Conservation (phyloP, 2,329 filamentous ascomycete species). For the Alternaria infectoria region DNA sequence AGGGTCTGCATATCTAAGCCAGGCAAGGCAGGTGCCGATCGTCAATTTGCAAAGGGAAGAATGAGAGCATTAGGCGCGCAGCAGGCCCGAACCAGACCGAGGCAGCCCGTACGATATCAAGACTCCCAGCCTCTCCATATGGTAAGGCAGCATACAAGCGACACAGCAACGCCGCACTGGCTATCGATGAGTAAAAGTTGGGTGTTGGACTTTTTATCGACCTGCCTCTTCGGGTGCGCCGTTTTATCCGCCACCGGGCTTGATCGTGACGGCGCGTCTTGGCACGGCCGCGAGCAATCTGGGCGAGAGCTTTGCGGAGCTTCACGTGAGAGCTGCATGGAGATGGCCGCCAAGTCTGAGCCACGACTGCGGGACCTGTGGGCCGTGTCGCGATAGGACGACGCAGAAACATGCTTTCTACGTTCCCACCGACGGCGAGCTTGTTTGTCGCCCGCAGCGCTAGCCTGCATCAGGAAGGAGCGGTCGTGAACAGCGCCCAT, state of each 20-base stretch:
- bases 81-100: slow-evolving; percentile 4
- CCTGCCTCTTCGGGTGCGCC: slow-evolving; percentile 22
- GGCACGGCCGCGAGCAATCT: slow-evolving; percentile 17
- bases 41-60: not conserved
- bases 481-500: slow-evolving; percentile 12
- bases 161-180: not conserved
- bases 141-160: not conserved
- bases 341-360: slow-evolving; percentile 23
- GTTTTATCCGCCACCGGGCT: slow-evolving; percentile 13
- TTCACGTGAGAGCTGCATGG: slow-evolving; percentile 10
- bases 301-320: slow-evolving; percentile 7
- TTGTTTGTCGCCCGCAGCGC: slow-evolving; percentile 26
- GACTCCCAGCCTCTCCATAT: not conserved
- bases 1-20: slow-evolving; percentile 3
- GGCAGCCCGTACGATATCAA: not conserved
- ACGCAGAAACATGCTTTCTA: slow-evolving; percentile 31
- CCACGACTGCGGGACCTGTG: slow-evolving; percentile 14
- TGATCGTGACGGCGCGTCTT: slow-evolving; percentile 1
- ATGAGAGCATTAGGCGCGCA: not conserved
- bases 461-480: slow-evolving; percentile 32
- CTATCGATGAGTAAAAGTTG: slow-evolving; percentile 1
- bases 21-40: slow-evolving; percentile 12
- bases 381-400: slow-evolving; percentile 26
- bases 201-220: slow-evolving; percentile 8
- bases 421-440: slow-evolving; percentile 27